phyloP scores from a whole-genome alignment of 306 rosid genomes.

The Cicer pinnatifidum region DNA sequence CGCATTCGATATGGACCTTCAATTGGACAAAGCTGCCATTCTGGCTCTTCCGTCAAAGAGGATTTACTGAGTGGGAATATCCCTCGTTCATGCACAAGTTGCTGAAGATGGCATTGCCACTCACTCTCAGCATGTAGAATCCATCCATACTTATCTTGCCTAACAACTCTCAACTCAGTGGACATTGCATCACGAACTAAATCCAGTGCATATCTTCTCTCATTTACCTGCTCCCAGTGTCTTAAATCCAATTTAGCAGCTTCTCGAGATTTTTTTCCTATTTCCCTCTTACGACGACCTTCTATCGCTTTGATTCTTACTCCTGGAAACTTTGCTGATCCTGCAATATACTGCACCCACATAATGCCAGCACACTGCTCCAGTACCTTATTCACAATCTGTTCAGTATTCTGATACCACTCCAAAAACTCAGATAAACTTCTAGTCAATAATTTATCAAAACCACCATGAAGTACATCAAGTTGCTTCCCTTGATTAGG shows the following conservation, averaged over 20 bases:
- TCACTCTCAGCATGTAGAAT: slow-evolving; percentile 99
- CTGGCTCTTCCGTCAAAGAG: slow-evolving; percentile 63
- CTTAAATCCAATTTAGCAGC: slow-evolving; percentile 75
- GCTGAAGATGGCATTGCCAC: slow-evolving; percentile 96
- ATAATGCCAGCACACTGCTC: slow-evolving; percentile 92
- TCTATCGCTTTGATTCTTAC: slow-evolving; percentile 96
- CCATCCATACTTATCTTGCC: slow-evolving; percentile 99
- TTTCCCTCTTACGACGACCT: slow-evolving; percentile 92
- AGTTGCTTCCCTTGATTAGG: slow-evolving; percentile 85
- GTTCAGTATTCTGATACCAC: slow-evolving; percentile 82
- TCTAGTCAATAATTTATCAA: slow-evolving; percentile 87
- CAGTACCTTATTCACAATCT: slow-evolving; percentile 71
- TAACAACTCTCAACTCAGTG: slow-evolving; percentile 94
- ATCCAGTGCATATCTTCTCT: slow-evolving; percentile 92
- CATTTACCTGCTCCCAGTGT: slow-evolving; percentile 97
- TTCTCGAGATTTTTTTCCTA: slow-evolving; percentile 87
- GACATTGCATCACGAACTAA: slow-evolving; percentile 94
- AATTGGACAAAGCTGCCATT: slow-evolving; percentile 98
- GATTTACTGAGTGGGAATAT: slow-evolving; percentile 77
- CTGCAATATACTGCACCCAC: slow-evolving; percentile 97
- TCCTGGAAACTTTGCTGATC: slow-evolving; percentile 93
- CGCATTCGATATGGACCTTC: slow-evolving; percentile 99
- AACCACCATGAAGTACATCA: slow-evolving; percentile 92
- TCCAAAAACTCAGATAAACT: slow-evolving; percentile 75
- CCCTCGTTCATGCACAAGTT: slow-evolving; percentile 97